Base-by-base conservation (phyloP, 2,329 filamentous ascomycete species). In the Paracorniculantispora psalliotae region DNA sequence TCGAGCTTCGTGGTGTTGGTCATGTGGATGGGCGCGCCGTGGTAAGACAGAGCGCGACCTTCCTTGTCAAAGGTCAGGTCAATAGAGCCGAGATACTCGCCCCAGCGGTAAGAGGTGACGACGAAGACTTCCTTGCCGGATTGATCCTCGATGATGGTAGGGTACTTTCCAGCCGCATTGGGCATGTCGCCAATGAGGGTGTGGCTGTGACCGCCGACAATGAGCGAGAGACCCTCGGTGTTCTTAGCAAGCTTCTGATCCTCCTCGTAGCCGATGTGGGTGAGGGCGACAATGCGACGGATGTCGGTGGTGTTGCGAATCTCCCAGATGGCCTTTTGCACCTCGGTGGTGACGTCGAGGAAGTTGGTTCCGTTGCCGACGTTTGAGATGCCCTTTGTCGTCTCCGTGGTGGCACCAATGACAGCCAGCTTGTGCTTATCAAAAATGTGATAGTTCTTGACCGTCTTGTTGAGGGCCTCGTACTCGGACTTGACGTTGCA, bases 21-120 rank as follows among this genome's bases (percentile, higher is more conserved):
- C 57, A 88, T 72, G 66, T 86, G 84, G 63, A 88, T 82, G 1
- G 86, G 85, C 0, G 79, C 84, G 33, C 85, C 85, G 65, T 81
- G 79, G 71, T 88, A 88, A 4, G 78, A 78, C 6, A 88, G 75
- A 17, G 87, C 80, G 68, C 81, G 84, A 68, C 86, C 86, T 1
- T 81, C 72, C 4, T 74, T 63, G 64, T 86, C 83, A 65, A 86
- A 88, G 1, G 82, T 83, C 8, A 88, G 79, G 62, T 87, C 84
- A 63, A 88, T 88, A 68, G 85, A 85, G 59, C 85, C 86, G 2
- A 88, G 71, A 59, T 88, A 88, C 71, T 88, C 83, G 54, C 85
- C 85, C 86, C 86, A 88, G 62, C 84, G 80, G 67, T 85, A 88
- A 2, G 85, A 81, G 8, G 84, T 87, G 19, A 89, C 85, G 65